Conservation (phyloP, 805 yeast genomes). For the Candida patagonica region DNA sequence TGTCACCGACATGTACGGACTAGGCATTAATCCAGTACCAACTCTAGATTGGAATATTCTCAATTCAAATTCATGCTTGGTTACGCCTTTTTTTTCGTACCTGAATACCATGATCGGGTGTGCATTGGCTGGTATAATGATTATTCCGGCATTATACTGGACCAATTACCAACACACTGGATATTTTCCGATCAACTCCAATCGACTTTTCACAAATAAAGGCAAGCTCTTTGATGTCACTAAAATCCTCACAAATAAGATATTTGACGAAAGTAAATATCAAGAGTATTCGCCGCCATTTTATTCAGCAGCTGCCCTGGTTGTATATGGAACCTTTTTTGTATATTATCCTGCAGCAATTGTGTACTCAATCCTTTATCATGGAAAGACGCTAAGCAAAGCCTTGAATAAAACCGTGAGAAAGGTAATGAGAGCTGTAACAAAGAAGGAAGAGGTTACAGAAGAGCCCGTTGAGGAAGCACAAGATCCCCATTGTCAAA, state of each 20-base stretch:
- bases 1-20: conserved; percentile 39
- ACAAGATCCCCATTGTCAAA: conserved; percentile 22
- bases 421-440: conserved; percentile 6
- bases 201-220: conserved; percentile 41
- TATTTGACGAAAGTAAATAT: conserved; percentile 33
- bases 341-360: conserved; percentile 49
- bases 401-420: conserved; percentile 8
- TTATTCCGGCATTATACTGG: conserved; percentile 39
- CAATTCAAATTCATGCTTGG: conserved; percentile 32
- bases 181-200: conserved; percentile 52
- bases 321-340: conserved; percentile 46
- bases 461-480: not conserved
- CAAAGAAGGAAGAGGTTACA: not conserved
- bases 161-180: conserved; percentile 52
- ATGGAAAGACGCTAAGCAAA: conserved; percentile 15
- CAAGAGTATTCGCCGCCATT: conserved; percentile 11
- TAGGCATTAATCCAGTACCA: conserved; percentile 39
- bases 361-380: conserved; percentile 28
- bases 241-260: conserved; percentile 33
- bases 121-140: conserved; percentile 10
- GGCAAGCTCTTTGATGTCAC: conserved; percentile 37
- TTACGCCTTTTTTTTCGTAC: conserved; percentile 8
- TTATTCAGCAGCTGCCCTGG: conserved; percentile 12
- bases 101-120: conserved; percentile 8
- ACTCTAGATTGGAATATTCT: conserved; percentile 46